Percentiles rank a stretch among this genome's conserved stretches.
Evolutionary conservation across 177 flowering plant species (phyloP).

Genomic region (Telopea speciosissima): DNA sequence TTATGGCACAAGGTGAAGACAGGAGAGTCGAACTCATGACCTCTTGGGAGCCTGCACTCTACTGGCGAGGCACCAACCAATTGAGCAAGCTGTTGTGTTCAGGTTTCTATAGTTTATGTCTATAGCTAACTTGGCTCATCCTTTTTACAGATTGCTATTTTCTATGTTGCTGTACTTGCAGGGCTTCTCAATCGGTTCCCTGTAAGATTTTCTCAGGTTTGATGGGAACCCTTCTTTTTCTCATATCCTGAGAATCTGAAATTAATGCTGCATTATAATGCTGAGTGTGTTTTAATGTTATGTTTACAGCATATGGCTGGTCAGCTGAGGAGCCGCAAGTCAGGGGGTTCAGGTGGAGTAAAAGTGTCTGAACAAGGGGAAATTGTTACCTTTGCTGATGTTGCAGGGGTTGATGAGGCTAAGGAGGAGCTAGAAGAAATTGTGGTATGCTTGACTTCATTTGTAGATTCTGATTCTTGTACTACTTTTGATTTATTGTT

Average conservation of each 20-base stretch:
- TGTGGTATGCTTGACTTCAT: constrained; percentile 58
- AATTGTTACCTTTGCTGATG: constrained; percentile 81
- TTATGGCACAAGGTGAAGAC: no score
- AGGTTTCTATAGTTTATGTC: background rate
- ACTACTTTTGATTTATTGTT: no score
- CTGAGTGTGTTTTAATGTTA: constrained; percentile 3
- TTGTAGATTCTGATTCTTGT: background rate
- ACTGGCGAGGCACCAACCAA: no score
- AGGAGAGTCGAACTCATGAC: no score
- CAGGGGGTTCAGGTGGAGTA: constrained; percentile 60
- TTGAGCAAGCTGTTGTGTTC: no score
- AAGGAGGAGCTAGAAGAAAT: constrained; percentile 99
- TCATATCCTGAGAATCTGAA: constrained; percentile 2
- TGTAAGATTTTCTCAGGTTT: constrained; percentile 82
- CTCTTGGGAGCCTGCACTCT: no score
- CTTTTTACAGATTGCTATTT: constrained; percentile 67
- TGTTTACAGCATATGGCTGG: constrained; percentile 66
- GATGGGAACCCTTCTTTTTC: constrained; percentile 5
- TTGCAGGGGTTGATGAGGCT: constrained; percentile 99
- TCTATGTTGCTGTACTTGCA: constrained; percentile 83
- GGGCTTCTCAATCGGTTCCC: constrained; percentile 84
- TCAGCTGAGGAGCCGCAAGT: constrained; percentile 79
- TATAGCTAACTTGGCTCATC: constrained; percentile 8
- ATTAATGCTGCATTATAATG: constrained; percentile 6
- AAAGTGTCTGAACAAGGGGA: constrained; percentile 85